A percentile compares a stretch with the other conserved stretches of the same genome.
Evolutionary conservation across 2,329 filamentous ascomycete genomes (phyloP).

Genomic region (Drechslerella dactyloides): DNA sequence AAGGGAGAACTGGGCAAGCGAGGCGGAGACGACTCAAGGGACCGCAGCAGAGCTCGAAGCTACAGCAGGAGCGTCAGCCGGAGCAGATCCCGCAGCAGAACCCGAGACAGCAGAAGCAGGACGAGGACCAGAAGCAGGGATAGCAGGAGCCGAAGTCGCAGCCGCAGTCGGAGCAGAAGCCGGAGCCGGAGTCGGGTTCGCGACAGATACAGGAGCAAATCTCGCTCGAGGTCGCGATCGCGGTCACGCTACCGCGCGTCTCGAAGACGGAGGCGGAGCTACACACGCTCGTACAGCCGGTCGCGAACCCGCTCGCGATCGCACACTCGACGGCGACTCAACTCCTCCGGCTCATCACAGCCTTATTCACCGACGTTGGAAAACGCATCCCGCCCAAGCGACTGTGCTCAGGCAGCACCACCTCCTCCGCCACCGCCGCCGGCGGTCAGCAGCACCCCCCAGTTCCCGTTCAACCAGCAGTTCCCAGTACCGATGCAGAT

Average conservation of each 20-base stretch:
- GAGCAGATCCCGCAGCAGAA: constrained; percentile 51
- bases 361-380: constrained; percentile 35
- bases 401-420: constrained; percentile 15
- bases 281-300: constrained; percentile 45
- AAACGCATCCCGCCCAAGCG: constrained; percentile 5
- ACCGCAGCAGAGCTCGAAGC: constrained; percentile 56
- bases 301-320: constrained; percentile 43
- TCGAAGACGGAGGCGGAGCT: constrained; percentile 41
- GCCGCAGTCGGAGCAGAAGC: constrained; percentile 25
- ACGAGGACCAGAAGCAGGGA: constrained; percentile 56
- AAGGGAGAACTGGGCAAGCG: constrained; percentile 56
- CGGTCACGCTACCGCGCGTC: constrained; percentile 38
- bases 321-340: constrained; percentile 36
- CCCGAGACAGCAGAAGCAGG: constrained; percentile 19
- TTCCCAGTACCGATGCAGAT: constrained; percentile 36
- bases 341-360: constrained; percentile 38
- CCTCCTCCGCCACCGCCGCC: constrained; percentile 27
- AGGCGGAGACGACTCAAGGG: neutral
- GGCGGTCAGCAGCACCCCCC: constrained; percentile 15
- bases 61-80: constrained; percentile 56
- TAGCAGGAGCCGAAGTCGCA: constrained; percentile 21
- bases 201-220: constrained; percentile 31
- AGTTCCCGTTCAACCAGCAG: constrained; percentile 43
- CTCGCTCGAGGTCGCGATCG: constrained; percentile 32
- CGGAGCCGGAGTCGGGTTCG: constrained; percentile 22